phyloP scores from a whole-genome alignment of 768 basidiomycete genomes.

The Crepidotus variabilis region DNA sequence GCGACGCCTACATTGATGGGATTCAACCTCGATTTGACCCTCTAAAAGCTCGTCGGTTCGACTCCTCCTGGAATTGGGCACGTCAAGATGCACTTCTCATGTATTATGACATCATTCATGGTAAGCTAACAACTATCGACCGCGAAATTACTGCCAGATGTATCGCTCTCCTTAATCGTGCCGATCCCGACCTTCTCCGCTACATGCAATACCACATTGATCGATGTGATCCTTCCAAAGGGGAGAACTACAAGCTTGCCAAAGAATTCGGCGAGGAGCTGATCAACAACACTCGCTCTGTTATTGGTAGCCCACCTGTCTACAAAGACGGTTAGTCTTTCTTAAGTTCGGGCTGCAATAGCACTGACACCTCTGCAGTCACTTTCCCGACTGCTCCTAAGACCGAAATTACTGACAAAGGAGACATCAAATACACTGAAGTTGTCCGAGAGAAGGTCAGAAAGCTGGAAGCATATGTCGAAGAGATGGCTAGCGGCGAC shows the following conservation, averaged over 20 bases:
- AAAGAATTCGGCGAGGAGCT: conserved; percentile 97
- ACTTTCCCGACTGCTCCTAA: conserved; percentile 98
- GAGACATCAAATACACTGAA: conserved; percentile 93
- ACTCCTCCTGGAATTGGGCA: conserved; percentile 99
- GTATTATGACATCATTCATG: conserved; percentile 99
- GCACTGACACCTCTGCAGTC: conserved; percentile 41
- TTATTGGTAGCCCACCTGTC: conserved; percentile 76
- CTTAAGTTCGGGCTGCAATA: not conserved
- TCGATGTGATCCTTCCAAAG: conserved; percentile 71
- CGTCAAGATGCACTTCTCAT: conserved; percentile 94
- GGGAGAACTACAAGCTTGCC: conserved; percentile 91
- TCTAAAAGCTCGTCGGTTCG: conserved; percentile 95
- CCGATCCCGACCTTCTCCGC: conserved; percentile 84
- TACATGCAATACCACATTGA: conserved; percentile 98
- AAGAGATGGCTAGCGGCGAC: conserved; percentile 97
- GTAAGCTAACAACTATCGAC: conserved; percentile 89
- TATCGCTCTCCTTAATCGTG: conserved; percentile 96
- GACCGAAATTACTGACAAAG: conserved; percentile 90
- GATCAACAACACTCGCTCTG: conserved; percentile 89
- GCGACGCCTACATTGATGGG: conserved; percentile 89
- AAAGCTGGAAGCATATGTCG: conserved; percentile 95
- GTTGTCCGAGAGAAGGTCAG: conserved; percentile 95
- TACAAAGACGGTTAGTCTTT: conserved; percentile 88
- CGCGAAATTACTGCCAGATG: conserved; percentile 96
- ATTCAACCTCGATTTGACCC: conserved; percentile 94